Evolutionary conservation across 23 red algal species (phyloP), one percentile per base, ranked within the genome.

Genomic region (Chondrus crispus): DNA sequence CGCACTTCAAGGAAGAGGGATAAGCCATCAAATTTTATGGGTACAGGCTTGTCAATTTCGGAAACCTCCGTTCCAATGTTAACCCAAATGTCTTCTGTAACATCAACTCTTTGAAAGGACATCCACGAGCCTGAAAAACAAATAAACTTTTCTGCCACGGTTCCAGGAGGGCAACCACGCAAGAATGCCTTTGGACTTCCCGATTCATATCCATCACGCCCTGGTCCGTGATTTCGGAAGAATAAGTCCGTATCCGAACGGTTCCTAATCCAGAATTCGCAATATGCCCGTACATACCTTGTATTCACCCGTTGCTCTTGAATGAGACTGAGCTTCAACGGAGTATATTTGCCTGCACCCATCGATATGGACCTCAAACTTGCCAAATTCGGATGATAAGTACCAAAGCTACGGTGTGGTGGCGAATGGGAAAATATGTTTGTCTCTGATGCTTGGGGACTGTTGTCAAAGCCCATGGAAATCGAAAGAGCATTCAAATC

Each of bases 201-300:
- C 28, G 20, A 26, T 28, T 20, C 45, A 11, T 26, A 33, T 52
- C 29, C 32, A 19, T 60, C 78, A 52, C 46, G 45, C 2, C 69
- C 54, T 22, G 44, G 72, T 62, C 46, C 53, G 3, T 81, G 86
- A 14, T 57, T 68, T 26, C 60, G 46, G 51, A 96, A 86, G 51
- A 88, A 81, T 35, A 96, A 7, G 48, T 91, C 85, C 1, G 82
- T 81, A 66, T 96, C 85, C 2, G 88, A 93, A 29, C 95, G 63
- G 49, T 96, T 96, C n/a, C 88, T 80, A 36, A 96, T 89, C 95
- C 95, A 96, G n/a, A 92, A 93, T 38, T 82, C 33, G 35, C 88
- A 83, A 45, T 89, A 96, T 2, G 87, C 10, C 39, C 80, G 44
- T 32, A 92, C 76, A n/a, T 79, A 50, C 46, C 68, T 79, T n/a